phyloP scores from a whole-genome alignment of 1,139 yeast genomes.

The Taphrina populina region DNA sequence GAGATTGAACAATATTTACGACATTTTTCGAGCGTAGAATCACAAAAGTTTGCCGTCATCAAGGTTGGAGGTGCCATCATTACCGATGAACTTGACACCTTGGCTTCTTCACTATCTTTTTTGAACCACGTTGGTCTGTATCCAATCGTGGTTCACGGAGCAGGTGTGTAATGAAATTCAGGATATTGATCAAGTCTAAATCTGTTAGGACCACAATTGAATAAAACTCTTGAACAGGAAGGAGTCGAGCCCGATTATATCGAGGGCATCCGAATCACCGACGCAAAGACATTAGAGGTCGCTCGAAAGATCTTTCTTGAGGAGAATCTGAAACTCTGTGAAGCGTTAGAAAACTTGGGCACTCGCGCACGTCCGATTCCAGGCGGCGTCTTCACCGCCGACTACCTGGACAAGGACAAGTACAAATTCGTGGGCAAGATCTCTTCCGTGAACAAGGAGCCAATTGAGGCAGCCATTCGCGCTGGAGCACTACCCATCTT shows the following conservation, averaged over 20 bases:
- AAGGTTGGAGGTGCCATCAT: constrained; percentile 99
- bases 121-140: constrained; percentile 95
- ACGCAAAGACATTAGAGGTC: constrained; percentile 90
- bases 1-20: constrained; percentile 97
- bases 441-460: constrained; percentile 78
- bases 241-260: constrained; percentile 95
- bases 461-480: constrained; percentile 90
- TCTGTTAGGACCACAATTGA: constrained; percentile 76
- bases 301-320: constrained; percentile 93
- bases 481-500: constrained; percentile 96
- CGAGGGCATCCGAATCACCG: constrained; percentile 95
- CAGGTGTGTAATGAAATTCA: constrained; percentile 49
- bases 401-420: constrained; percentile 83
- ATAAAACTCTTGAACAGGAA: constrained; percentile 84
- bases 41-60: constrained; percentile 94
- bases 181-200: background rate
- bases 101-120: constrained; percentile 93
- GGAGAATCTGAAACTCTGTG: constrained; percentile 89
- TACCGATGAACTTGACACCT: constrained; percentile 85
- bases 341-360: constrained; percentile 93
- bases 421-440: constrained; percentile 92
- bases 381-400: constrained; percentile 95
- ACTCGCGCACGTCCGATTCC: constrained; percentile 98
- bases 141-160: constrained; percentile 95
- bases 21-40: constrained; percentile 83